Evolutionary conservation across 2,329 filamentous ascomycete species (phyloP).

Genomic region (Eutypa lata): DNA sequence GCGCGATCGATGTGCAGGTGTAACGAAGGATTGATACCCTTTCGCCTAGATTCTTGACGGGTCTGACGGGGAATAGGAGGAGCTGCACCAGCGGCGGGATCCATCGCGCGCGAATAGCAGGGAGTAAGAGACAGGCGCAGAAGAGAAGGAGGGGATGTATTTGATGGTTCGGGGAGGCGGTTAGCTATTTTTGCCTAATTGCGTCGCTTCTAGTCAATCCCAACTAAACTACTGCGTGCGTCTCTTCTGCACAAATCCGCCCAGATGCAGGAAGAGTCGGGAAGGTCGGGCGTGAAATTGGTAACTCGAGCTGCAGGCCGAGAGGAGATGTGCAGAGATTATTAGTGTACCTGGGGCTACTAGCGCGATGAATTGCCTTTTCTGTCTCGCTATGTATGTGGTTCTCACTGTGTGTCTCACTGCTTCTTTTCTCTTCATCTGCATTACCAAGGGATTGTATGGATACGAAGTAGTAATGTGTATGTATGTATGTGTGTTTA

Average conservation of each 20-base stretch:
- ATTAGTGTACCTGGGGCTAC: not conserved
- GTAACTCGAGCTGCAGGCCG: not conserved
- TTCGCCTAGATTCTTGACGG: slow-evolving; percentile 29
- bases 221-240: not conserved
- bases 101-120: slow-evolving; percentile 18
- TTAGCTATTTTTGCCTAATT: not conserved
- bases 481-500: not conserved
- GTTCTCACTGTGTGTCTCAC: not conserved
- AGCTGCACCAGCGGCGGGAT: slow-evolving; percentile 15
- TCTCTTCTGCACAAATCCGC: not conserved
- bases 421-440: not conserved
- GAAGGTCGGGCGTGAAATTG: not conserved
- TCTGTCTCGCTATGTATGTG: not conserved
- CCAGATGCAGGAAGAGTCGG: not conserved
- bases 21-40: slow-evolving; percentile 27
- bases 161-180: not conserved
- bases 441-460: not conserved
- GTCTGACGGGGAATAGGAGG: slow-evolving; percentile 27
- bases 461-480: not conserved
- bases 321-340: not conserved
- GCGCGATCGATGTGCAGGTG: slow-evolving; percentile 22
- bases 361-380: not conserved
- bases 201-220: not conserved
- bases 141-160: slow-evolving; percentile 1
- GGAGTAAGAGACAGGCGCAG: slow-evolving; percentile 1